Percentiles rank a stretch among this genome's conserved stretches.
Conservation (phyloP, 1,139 yeast species). For the Trichomonascaceae sp. region DNA sequence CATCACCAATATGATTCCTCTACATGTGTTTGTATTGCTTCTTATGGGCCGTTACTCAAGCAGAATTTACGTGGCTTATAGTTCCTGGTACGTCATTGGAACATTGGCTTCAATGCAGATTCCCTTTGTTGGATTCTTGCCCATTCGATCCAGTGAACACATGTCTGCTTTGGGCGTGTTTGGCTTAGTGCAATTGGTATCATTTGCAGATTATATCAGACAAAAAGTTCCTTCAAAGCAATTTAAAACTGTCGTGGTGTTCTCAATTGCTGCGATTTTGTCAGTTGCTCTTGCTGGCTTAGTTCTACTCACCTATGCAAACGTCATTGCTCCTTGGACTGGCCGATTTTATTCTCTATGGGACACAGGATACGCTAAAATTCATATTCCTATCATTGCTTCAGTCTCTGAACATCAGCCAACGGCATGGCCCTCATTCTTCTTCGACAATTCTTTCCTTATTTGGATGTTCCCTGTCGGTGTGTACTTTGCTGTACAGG, state of each 20-base stretch:
- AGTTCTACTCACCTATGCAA: slow-evolving; percentile 76
- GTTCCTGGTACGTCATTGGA: slow-evolving; percentile 96
- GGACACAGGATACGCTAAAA: slow-evolving; percentile 97
- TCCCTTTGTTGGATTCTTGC: slow-evolving; percentile 96
- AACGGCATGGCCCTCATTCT: slow-evolving; percentile 98
- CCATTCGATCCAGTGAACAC: slow-evolving; percentile 95
- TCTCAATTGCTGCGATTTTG: slow-evolving; percentile 52
- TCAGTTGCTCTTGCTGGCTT: slow-evolving; percentile 64
- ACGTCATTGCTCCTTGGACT: slow-evolving; percentile 98
- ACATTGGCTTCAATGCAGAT: slow-evolving; percentile 98
- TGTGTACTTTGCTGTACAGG: slow-evolving; percentile 82
- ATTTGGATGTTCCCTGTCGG: slow-evolving; percentile 99
- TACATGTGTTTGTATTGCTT: slow-evolving; percentile 85
- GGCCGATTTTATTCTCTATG: slow-evolving; percentile 97
- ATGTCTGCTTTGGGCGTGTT: slow-evolving; percentile 98
- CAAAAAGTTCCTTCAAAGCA: slow-evolving; percentile 66
- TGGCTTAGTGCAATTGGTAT: slow-evolving; percentile 87
- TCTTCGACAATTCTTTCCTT: slow-evolving; percentile 86
- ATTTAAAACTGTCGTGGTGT: slow-evolving; percentile 65
- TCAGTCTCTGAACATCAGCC: slow-evolving; percentile 99
- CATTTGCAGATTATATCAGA: slow-evolving; percentile 77
- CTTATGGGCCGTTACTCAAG: slow-evolving; percentile 92
- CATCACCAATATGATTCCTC: slow-evolving; percentile 94
- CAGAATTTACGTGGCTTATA: slow-evolving; percentile 80
- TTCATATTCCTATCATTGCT: slow-evolving; percentile 97